Percentiles rank a stretch among this genome's conserved stretches.
Evolutionary conservation across 805 yeast species (phyloP).

Genomic region (Teunomyces cretensis): DNA sequence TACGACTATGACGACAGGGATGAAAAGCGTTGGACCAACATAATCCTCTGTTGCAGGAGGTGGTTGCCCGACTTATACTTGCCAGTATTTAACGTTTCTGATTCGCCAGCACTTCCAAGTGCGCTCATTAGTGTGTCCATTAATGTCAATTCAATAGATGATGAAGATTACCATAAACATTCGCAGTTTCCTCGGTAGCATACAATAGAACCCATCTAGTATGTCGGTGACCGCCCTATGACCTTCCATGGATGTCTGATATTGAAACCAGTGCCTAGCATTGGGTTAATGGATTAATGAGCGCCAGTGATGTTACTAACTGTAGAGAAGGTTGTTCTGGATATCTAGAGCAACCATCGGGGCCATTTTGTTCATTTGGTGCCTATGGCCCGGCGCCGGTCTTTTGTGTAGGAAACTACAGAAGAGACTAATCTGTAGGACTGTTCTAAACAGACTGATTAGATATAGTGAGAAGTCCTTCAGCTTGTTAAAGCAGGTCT

Average conservation of each 20-base stretch:
- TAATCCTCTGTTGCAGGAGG: constrained; percentile 40
- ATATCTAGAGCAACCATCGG: too few species aligned
- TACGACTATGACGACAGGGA: constrained; percentile 93
- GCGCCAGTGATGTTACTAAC: too few species aligned
- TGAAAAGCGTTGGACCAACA: constrained; percentile 46
- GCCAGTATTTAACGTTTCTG: constrained; percentile 81
- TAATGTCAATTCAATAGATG: constrained; percentile 39
- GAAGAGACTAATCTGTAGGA: too few species aligned
- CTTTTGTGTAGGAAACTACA: too few species aligned
- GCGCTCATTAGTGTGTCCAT: constrained; percentile 7
- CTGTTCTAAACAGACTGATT: too few species aligned
- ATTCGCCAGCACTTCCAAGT: constrained; percentile 28
- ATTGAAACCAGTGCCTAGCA: neutral
- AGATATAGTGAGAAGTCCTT: too few species aligned
- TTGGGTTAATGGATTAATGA: too few species aligned
- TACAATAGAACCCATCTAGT: constrained; percentile 83
- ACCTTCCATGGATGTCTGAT: constrained; percentile 96
- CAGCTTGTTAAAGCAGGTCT: too few species aligned
- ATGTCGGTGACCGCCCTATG: constrained; percentile 80
- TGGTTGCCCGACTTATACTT: constrained; percentile 66
- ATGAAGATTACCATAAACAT: constrained; percentile 78
- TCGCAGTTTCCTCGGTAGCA: constrained; percentile 97
- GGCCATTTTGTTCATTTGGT: too few species aligned
- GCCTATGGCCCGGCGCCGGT: too few species aligned
- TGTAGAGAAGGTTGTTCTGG: too few species aligned